These are phyloP conservation scores for Clarireedia monteithiana DNA, from an alignment of 2,329 filamentous ascomycete species.

Conservation along the genomic window DNA sequence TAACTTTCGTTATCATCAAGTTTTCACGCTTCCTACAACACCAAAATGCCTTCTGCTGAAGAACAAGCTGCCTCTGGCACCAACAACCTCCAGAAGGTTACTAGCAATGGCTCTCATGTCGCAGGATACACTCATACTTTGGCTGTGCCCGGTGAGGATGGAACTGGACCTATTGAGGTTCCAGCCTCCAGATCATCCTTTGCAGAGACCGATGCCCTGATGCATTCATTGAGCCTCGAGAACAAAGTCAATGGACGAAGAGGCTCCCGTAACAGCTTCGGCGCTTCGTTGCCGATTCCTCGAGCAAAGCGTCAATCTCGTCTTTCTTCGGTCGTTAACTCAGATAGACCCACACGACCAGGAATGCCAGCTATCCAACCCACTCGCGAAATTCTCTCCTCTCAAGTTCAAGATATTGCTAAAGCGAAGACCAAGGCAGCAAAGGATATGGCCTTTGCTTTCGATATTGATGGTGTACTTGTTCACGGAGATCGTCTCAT, in stretches of 20 bases:
- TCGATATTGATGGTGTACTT: conserved; percentile 70
- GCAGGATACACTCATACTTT: conserved; percentile 7
- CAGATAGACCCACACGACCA: conserved; percentile 40
- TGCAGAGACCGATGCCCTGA: conserved; percentile 59
- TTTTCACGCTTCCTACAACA: background rate
- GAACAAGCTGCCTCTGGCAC: conserved; percentile 15
- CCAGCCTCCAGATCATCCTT: conserved; percentile 61
- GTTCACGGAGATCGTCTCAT: conserved; percentile 67
- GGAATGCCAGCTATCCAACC: conserved; percentile 52
- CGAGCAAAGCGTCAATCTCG: conserved; percentile 61
- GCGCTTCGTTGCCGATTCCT: conserved; percentile 64
- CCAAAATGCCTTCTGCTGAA: conserved; percentile 47
- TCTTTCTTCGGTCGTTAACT: conserved; percentile 52
- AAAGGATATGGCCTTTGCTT: conserved; percentile 63
- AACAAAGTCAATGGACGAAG: conserved; percentile 46
- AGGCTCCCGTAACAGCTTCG: conserved; percentile 69
- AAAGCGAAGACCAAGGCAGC: conserved; percentile 49
- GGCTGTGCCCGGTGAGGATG: conserved; percentile 2
- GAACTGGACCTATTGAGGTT: conserved; percentile 50
- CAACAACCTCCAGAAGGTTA: conserved; percentile 17
- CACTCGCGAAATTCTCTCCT: conserved; percentile 59
- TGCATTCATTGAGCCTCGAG: conserved; percentile 67
- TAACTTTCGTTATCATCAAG: background rate
- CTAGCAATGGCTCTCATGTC: conserved; percentile 15
- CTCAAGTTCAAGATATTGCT: conserved; percentile 61